A percentile compares a stretch with the other conserved stretches of the same genome.
Evolutionary conservation across 2,329 filamentous ascomycete genomes (phyloP).

Genomic region (Phyllosticta ampelicida): DNA sequence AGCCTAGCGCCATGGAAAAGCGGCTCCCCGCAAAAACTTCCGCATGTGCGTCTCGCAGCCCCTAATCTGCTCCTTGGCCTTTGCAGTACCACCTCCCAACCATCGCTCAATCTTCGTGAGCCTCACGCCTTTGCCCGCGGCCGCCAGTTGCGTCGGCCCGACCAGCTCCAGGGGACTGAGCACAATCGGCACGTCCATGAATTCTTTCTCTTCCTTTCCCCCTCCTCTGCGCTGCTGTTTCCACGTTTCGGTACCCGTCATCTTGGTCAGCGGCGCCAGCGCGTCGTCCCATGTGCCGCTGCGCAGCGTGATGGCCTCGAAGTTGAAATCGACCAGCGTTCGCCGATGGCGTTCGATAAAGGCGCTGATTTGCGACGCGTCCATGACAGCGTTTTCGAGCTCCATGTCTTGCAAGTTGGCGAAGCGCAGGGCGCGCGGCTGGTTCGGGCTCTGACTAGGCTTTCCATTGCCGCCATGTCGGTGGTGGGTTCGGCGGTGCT

Average conservation of each 20-base stretch:
- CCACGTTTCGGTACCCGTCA: conserved; percentile 30
- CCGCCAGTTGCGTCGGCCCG: conserved; percentile 26
- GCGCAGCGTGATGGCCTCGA: conserved; percentile 62
- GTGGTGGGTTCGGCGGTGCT: neutral
- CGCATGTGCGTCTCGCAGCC: conserved; percentile 27
- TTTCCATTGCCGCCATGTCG: neutral
- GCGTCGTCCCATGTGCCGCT: conserved; percentile 73
- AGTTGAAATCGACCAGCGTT: conserved; percentile 66
- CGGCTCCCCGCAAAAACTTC: conserved; percentile 21
- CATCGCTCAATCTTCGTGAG: conserved; percentile 14
- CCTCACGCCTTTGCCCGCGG: conserved; percentile 15
- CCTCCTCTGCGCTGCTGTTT: conserved; percentile 14
- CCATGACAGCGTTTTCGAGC: conserved; percentile 62
- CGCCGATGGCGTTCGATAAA: conserved; percentile 58
- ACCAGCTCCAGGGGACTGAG: conserved; percentile 22
- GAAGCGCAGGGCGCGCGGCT: conserved; percentile 44
- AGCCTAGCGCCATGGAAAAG: conserved; percentile 23
- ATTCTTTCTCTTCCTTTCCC: conserved; percentile 8
- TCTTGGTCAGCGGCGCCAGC: conserved; percentile 55
- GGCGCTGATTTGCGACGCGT: conserved; percentile 56
- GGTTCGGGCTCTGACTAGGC: conserved; percentile 19
- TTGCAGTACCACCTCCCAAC: conserved; percentile 14
- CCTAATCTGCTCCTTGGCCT: conserved; percentile 25
- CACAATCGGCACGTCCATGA: conserved; percentile 32
- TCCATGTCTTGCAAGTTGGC: conserved; percentile 56